Base-by-base conservation (phyloP, 164 flowering plant genomes). In the Vitis cinerea region DNA sequence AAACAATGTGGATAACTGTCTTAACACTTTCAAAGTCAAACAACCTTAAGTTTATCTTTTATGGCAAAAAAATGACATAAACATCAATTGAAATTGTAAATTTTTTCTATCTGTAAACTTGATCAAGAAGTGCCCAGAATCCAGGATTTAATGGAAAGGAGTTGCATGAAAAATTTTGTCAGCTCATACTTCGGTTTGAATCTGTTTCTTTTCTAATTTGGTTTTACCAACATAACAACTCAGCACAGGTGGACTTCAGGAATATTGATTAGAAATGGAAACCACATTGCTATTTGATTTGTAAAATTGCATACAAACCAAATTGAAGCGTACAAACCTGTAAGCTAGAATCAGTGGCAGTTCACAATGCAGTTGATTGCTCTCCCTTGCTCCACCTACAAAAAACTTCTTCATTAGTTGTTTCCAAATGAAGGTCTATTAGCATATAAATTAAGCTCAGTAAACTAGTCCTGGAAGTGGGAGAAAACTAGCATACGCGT, bases 331-430 rank as follows among this genome's bases (percentile, higher is more conserved):
- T 11, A 47, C 69, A 31, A 50, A 94, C 98, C 94, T 87, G 86
- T 65, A 85, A 79, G 72, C 74, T 87, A 70, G 91, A 81, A 74
- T 75, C 78, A 69, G 89, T 88, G n/a, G 96, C 93, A 74, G 97
- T 91, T 19, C 88, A 85, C 48, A 90, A 55, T 52, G 99, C 97
- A 67, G 95, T 86, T 27, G 98, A 86, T 68, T 95, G 99, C 79
- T 95, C 99, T 72, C 96, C 97, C 81, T 84, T 87, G 74, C 96
- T 88, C 97, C 98, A 92, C 83, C 99, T 94, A 69, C 50, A 72
- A 55, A 76, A 50, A 55, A 31, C 2, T 29, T 31, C 44, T 31
- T 31, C 44, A 31, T 31, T 31, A 6, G 44, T 31, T 31, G 44
- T 6, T 31, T 31, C 0, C 2, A 31, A 31, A 31, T 31, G 44